Evolutionary conservation across 2,329 filamentous ascomycete genomes (phyloP).

Genomic region (Aspergillus fumigatiaffinis): DNA sequence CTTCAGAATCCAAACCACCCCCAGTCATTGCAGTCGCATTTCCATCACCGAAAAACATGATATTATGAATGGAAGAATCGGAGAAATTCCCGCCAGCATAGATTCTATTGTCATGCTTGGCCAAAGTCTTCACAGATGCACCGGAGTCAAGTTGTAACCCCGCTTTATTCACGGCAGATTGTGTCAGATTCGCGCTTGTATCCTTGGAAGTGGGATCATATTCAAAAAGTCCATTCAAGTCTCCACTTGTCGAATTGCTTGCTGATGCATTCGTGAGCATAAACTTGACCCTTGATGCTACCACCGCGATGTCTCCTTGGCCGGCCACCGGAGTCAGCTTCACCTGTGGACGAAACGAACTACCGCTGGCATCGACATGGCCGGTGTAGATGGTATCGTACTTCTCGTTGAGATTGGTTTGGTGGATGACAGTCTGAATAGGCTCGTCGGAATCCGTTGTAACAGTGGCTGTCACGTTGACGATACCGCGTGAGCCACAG

Average conservation of each 20-base stretch:
- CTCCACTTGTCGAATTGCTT: constrained; percentile 63
- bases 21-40: constrained; percentile 60
- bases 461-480: constrained; percentile 75
- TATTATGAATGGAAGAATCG: constrained; percentile 63
- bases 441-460: constrained; percentile 47
- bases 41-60: constrained; percentile 68
- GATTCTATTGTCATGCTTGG: constrained; percentile 58
- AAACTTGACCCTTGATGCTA: constrained; percentile 87
- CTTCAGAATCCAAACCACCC: constrained; percentile 74
- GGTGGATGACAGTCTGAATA: constrained; percentile 64
- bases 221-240: constrained; percentile 86
- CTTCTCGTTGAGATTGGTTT: constrained; percentile 95
- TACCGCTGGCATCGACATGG: constrained; percentile 69
- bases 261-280: constrained; percentile 51
- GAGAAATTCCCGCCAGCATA: constrained; percentile 86
- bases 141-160: constrained; percentile 64
- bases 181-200: constrained; percentile 60
- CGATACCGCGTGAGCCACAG: constrained; percentile 71
- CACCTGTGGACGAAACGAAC: constrained; percentile 72
- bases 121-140: constrained; percentile 69
- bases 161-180: constrained; percentile 72
- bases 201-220: constrained; percentile 64
- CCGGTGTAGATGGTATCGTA: constrained; percentile 91
- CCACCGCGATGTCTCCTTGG: constrained; percentile 64
- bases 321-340: constrained; percentile 67